These are phyloP conservation scores for Lotus japonicus DNA, from an alignment of 306 rosid genomes.

Conservation along the genomic window DNA sequence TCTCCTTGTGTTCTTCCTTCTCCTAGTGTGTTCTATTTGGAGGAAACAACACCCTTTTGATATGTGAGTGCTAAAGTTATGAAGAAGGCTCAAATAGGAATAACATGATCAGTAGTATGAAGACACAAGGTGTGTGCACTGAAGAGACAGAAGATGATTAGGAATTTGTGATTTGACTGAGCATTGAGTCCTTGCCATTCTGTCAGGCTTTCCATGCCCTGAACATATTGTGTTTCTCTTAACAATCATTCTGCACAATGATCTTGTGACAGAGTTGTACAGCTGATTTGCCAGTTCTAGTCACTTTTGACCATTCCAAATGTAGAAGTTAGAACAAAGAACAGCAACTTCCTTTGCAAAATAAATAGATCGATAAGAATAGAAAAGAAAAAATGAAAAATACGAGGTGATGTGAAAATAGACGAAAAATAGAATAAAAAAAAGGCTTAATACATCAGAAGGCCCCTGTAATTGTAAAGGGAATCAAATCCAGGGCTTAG, in stretches of 20 bases:
- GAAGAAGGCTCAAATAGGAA: neutral
- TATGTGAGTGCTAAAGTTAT: neutral
- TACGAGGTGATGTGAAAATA: too few species aligned
- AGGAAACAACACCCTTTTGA: neutral
- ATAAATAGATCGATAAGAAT: neutral
- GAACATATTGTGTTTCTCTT: neutral
- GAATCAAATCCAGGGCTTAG: too few species aligned
- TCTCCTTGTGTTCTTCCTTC: neutral
- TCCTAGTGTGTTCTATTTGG: neutral
- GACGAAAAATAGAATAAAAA: too few species aligned
- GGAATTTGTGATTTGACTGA: slow-evolving; percentile 27
- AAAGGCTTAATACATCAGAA: too few species aligned
- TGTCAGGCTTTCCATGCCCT: neutral
- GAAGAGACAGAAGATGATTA: neutral
- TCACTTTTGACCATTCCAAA: slow-evolving; percentile 13
- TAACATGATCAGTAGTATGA: neutral
- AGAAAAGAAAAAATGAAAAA: too few species aligned
- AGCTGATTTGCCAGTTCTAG: neutral
- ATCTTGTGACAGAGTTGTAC: slow-evolving; percentile 23
- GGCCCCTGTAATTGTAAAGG: too few species aligned
- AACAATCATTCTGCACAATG: neutral
- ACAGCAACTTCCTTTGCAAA: neutral
- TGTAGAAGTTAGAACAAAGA: neutral
- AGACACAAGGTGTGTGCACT: neutral
- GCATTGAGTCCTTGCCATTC: neutral